Evolutionary conservation across 306 rosid genomes (phyloP).

Genomic region (Cucurbita moschata): DNA sequence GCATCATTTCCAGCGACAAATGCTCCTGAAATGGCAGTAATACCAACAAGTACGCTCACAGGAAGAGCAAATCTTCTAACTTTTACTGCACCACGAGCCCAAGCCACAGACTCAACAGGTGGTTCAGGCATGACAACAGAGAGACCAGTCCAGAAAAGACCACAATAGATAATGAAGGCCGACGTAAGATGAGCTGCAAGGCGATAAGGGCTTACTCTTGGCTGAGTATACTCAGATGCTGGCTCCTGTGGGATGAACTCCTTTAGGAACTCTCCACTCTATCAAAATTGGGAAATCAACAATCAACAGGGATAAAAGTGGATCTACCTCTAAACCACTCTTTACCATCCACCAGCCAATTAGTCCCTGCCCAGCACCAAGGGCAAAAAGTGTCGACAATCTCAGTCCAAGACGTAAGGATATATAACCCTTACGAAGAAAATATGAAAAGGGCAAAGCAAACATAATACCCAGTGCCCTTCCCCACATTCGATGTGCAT

Average conservation of each 20-base stretch:
- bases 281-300: not conserved
- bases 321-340: slow-evolving; percentile 49
- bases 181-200: slow-evolving; percentile 97
- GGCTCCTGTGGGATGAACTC: slow-evolving; percentile 48
- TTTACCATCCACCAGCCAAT: slow-evolving; percentile 99
- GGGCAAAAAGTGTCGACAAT: slow-evolving; percentile 53
- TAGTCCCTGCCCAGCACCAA: slow-evolving; percentile 84
- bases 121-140: slow-evolving; percentile 92
- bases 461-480: slow-evolving; percentile 71
- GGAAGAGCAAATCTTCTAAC: slow-evolving; percentile 65
- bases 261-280: slow-evolving; percentile 6
- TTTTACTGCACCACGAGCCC: slow-evolving; percentile 86
- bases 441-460: slow-evolving; percentile 84
- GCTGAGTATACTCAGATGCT: slow-evolving; percentile 66
- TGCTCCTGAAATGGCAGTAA: slow-evolving; percentile 86
- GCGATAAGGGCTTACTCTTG: slow-evolving; percentile 93
- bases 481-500: slow-evolving; percentile 98
- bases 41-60: slow-evolving; percentile 57
- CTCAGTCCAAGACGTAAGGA: slow-evolving; percentile 64
- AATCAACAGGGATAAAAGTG: not conserved
- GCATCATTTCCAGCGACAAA: slow-evolving; percentile 96
- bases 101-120: slow-evolving; percentile 57
- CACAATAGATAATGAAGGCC: slow-evolving; percentile 78
- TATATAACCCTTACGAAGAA: slow-evolving; percentile 73
- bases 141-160: slow-evolving; percentile 82